Evolutionary conservation across 1,284 basidiomycete genomes (phyloP).

Genomic region (Austroboletus novae-zelandiae): DNA sequence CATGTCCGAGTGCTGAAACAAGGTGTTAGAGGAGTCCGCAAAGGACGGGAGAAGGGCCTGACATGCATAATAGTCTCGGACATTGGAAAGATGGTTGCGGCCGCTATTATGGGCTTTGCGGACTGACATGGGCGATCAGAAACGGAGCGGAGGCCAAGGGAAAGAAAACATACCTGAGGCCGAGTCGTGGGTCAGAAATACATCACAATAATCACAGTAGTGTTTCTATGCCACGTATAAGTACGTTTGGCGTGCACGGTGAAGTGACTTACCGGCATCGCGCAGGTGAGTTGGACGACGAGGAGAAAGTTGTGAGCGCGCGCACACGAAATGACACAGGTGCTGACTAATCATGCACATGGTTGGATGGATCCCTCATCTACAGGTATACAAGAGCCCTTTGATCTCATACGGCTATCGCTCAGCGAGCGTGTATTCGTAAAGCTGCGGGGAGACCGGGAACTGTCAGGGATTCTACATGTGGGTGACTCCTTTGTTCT

Average conservation of each 20-base stretch:
- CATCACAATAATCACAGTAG: conserved; percentile 92
- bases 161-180: conserved; percentile 60
- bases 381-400: conserved; percentile 89
- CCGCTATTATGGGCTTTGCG: conserved; percentile 98
- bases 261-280: conserved; percentile 29
- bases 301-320: conserved; percentile 4
- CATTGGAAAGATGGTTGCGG: conserved; percentile 94
- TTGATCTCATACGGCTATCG: conserved; percentile 95
- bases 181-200: conserved; percentile 87
- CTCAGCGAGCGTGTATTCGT: conserved; percentile 96
- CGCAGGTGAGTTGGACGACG: conserved; percentile 15
- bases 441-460: conserved; percentile 94
- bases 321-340: conserved; percentile 21
- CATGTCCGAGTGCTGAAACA: conserved; percentile 80
- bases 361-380: conserved; percentile 66
- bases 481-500: conserved; percentile 46
- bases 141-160: conserved; percentile 1
- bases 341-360: conserved; percentile 32
- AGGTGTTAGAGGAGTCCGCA: conserved; percentile 10
- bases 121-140: conserved; percentile 48
- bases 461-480: conserved; percentile 91
- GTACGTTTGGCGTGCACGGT: neutral
- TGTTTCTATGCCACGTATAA: conserved; percentile 59
- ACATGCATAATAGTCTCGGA: conserved; percentile 97
- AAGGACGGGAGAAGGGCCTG: conserved; percentile 26